Evolutionary conservation across 225 moss, liverwort and hornwort genomes (phyloP), one percentile per base, ranked within the genome.

Genomic region (Sphagnum contortum): DNA sequence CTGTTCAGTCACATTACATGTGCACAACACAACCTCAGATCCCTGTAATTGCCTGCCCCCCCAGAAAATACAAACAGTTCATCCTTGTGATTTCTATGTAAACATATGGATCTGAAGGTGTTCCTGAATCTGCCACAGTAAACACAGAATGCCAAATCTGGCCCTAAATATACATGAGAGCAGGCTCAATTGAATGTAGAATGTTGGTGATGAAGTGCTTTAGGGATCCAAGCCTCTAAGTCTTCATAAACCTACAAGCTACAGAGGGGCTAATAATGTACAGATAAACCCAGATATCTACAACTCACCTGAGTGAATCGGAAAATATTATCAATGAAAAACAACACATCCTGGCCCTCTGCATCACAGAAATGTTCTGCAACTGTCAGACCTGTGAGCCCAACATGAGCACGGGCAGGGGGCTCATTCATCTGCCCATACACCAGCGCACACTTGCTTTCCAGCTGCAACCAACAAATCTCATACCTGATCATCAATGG

Each of bases 361-460:
- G 79, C 72, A 71, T 87, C 82, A 72, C 86, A 69, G 77, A 87
- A 87, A 64, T 87, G 81, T 73, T 87, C 82, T 8, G 82, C 86
- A 49, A 82, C 86, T 51, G 86, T 87, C 63, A 87, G 65, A 8
- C 86, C 86, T 8, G 86, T 87, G 44, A 87, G 82, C 47, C 86
- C 86, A 9, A 87, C 86, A 49, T 82, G 77, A 8, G 86, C 86
- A 70, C 79, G 82, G 2, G 86, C 86, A 51, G 82, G 86, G 62
- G 82, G 86, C 67, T 87, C 79, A 62, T 87, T 87, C 86, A 87
- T 82, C 67, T 87, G 86, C 57, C 86, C 86, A 62, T 87, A 87
- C 3, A 87, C 82, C 29, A 87, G 79, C 11, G 86, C 86, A 47
- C 82, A 87, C 64, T 87, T 87, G 73, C 80, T 87, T 74, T 87